Conservation (phyloP, 2,329 filamentous ascomycete species). For the Thelonectria discophora region DNA sequence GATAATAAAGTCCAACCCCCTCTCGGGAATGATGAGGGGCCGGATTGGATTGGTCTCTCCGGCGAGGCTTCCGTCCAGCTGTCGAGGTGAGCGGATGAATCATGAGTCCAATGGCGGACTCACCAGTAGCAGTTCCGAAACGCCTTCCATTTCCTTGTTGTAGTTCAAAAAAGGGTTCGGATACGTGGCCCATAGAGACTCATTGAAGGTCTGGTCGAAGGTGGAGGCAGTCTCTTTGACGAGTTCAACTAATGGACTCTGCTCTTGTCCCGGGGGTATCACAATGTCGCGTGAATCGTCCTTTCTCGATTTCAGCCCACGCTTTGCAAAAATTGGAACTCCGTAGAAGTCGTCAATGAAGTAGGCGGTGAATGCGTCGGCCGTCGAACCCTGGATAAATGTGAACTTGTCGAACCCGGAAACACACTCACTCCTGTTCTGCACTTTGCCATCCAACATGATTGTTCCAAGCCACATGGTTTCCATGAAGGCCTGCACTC, state of each 20-base stretch:
- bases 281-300: too few relatives aligned
- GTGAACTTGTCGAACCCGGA: conserved; percentile 45
- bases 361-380: conserved; percentile 31
- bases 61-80: too few relatives aligned
- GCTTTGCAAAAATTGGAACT: too few relatives aligned
- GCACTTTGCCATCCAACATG: conserved; percentile 37
- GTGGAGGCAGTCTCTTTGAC: conserved; percentile 35
- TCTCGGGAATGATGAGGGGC: conserved; percentile 41
- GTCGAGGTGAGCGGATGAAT: too few relatives aligned
- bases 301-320: too few relatives aligned
- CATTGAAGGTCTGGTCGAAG: conserved; percentile 43
- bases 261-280: too few relatives aligned
- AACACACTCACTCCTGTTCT: conserved; percentile 43
- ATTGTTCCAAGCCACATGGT: conserved; percentile 43
- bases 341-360: too few relatives aligned
- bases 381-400: conserved; percentile 44
- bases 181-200: conserved; percentile 43
- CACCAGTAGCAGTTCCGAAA: conserved; percentile 41
- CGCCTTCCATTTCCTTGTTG: conserved; percentile 38
- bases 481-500: conserved; percentile 43
- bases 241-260: conserved; percentile 35
- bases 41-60: too few relatives aligned
- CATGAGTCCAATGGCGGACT: conserved; percentile 13
- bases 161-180: conserved; percentile 46
- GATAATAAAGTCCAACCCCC: conserved; percentile 43